A percentile compares a stretch with the other conserved stretches of the same genome.
These are phyloP conservation scores for Lactifluus subvellereus DNA, from an alignment of 768 basidiomycete genomes.

Conservation along the genomic window DNA sequence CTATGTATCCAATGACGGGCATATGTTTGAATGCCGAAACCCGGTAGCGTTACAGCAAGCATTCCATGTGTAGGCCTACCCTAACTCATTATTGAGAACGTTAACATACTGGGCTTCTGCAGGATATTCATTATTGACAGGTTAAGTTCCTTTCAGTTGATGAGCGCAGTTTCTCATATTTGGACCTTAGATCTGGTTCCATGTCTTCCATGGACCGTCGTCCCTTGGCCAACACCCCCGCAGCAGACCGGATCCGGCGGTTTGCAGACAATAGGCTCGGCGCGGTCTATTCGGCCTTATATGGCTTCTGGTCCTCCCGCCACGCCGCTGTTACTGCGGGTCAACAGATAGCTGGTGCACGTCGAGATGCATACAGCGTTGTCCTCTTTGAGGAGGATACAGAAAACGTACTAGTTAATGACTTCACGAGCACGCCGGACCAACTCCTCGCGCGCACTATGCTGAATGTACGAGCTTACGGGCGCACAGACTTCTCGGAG, in stretches of 20 bases:
- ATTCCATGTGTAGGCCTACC: slow-evolving; percentile 50
- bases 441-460: slow-evolving; percentile 36
- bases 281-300: slow-evolving; percentile 50
- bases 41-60: slow-evolving; percentile 48
- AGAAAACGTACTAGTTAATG: slow-evolving; percentile 35
- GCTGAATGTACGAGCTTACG: slow-evolving; percentile 30
- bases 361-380: slow-evolving; percentile 53
- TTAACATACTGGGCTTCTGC: neutral
- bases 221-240: slow-evolving; percentile 43
- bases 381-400: slow-evolving; percentile 38
- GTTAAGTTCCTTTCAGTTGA: slow-evolving; percentile 26
- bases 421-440: slow-evolving; percentile 42
- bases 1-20: slow-evolving; percentile 53
- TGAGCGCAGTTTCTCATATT: neutral
- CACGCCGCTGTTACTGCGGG: slow-evolving; percentile 33
- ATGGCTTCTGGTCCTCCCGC: slow-evolving; percentile 53
- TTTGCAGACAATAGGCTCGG: slow-evolving; percentile 46
- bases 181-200: slow-evolving; percentile 41
- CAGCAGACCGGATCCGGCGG: slow-evolving; percentile 34
- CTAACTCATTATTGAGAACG: neutral
- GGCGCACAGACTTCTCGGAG: slow-evolving; percentile 41
- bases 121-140: slow-evolving; percentile 54
- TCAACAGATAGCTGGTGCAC: slow-evolving; percentile 27
- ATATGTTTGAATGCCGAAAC: slow-evolving; percentile 48
- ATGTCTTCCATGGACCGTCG: slow-evolving; percentile 40